Evolutionary conservation across 2,329 filamentous ascomycete genomes (phyloP).

Genomic region (Alternaria rosae): DNA sequence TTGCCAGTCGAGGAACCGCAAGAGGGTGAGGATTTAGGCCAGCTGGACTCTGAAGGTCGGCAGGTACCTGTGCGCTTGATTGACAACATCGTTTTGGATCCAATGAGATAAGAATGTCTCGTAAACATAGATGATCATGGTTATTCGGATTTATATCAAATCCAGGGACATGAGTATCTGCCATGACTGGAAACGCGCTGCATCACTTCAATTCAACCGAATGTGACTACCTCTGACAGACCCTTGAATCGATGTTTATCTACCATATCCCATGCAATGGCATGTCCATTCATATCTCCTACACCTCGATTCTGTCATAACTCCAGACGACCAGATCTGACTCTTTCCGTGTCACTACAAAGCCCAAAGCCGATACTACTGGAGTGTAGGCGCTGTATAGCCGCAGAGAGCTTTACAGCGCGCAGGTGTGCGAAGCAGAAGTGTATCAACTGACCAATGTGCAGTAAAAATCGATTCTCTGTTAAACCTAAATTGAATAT

Average conservation of each 20-base stretch:
- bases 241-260: not conserved
- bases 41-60: constrained; percentile 72
- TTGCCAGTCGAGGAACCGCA: constrained; percentile 75
- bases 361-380: no score
- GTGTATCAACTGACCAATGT: not conserved
- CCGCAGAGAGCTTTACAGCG: not conserved
- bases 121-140: not conserved
- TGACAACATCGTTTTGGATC: constrained; percentile 80
- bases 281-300: not conserved
- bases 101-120: constrained; percentile 22
- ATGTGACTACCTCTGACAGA: not conserved
- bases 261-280: not conserved
- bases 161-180: not conserved
- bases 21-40: constrained; percentile 73
- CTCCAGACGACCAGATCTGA: not conserved
- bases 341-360: not conserved
- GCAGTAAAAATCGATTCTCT: not conserved
- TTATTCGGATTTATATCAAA: not conserved
- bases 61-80: constrained; percentile 85
- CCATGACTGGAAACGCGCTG: not conserved
- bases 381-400: not conserved
- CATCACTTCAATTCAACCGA: not conserved
- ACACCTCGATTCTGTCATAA: not conserved
- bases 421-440: not conserved
- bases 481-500: not conserved